These are phyloP conservation scores for Lactifluus volemus DNA, from an alignment of 768 basidiomycete species.

Conservation along the genomic window DNA sequence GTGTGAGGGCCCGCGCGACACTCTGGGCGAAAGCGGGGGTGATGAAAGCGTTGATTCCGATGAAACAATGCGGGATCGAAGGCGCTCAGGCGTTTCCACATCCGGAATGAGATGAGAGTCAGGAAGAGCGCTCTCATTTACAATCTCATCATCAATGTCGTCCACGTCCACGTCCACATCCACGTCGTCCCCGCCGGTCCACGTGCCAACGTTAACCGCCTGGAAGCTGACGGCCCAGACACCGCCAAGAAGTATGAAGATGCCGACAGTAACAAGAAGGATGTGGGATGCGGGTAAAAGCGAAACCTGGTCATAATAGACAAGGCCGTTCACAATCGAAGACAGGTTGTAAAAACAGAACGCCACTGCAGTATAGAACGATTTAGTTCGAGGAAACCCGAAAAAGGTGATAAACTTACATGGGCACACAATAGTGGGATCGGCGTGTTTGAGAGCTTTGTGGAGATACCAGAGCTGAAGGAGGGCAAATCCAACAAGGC, in stretches of 20 bases:
- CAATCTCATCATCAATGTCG: not conserved
- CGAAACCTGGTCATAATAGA: slow-evolving; percentile 83
- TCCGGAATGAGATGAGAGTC: not conserved
- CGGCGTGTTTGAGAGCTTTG: slow-evolving; percentile 68
- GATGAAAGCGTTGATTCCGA: slow-evolving; percentile 1
- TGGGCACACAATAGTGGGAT: slow-evolving; percentile 82
- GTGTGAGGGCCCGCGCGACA: slow-evolving; percentile 9
- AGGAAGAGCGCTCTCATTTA: not conserved
- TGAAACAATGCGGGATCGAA: not conserved
- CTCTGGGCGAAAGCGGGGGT: slow-evolving; percentile 1
- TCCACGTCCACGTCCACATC: not conserved
- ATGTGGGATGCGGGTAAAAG: slow-evolving; percentile 62
- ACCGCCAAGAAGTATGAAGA: slow-evolving; percentile 68
- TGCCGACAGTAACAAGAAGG: slow-evolving; percentile 68
- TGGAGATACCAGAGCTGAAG: slow-evolving; percentile 82
- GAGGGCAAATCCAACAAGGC: slow-evolving; percentile 64
- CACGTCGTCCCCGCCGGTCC: slow-evolving; percentile 34
- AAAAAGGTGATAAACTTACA: slow-evolving; percentile 37
- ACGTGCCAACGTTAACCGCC: slow-evolving; percentile 38
- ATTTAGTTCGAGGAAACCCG: not conserved
- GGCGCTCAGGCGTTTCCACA: slow-evolving; percentile 4
- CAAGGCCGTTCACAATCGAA: slow-evolving; percentile 81
- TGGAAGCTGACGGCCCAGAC: slow-evolving; percentile 87
- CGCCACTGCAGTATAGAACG: slow-evolving; percentile 42
- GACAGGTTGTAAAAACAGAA: slow-evolving; percentile 95